These are phyloP conservation scores for Talaromyces sp. DNA, from an alignment of 2,329 filamentous ascomycete genomes.

Conservation along the genomic window DNA sequence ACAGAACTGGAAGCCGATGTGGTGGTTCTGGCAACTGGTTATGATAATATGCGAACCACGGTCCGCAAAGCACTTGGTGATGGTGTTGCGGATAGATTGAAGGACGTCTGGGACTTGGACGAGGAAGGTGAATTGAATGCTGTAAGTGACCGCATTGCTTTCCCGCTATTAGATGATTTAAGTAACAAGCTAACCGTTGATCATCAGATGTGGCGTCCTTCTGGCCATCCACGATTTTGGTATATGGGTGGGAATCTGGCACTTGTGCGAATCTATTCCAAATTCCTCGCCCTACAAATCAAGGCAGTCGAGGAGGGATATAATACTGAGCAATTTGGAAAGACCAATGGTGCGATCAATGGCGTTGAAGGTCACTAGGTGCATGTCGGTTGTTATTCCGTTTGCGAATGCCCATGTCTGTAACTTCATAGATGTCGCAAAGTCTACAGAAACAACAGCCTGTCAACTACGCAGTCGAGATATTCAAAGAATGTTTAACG, in stretches of 20 bases:
- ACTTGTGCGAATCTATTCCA: constrained; percentile 59
- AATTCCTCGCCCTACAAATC: constrained; percentile 49
- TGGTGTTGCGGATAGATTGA: constrained; percentile 55
- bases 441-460: neutral
- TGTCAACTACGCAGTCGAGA: neutral
- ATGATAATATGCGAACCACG: constrained; percentile 65
- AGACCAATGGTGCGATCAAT: neutral
- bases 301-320: constrained; percentile 32
- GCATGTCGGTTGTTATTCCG: neutral
- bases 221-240: constrained; percentile 63
- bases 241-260: constrained; percentile 64
- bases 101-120: constrained; percentile 61
- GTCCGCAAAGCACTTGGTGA: constrained; percentile 60
- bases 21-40: constrained; percentile 62
- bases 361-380: neutral
- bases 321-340: neutral
- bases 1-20: constrained; percentile 58
- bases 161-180: neutral
- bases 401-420: neutral
- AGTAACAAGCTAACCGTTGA: neutral
- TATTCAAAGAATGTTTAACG: neutral
- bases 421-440: neutral
- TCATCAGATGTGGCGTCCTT: constrained; percentile 50
- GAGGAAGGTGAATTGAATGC: constrained; percentile 52
- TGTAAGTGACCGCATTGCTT: constrained; percentile 22